phyloP scores from a whole-genome alignment of 2,329 filamentous ascomycete genomes.

The Furcasterigmium sp. region DNA sequence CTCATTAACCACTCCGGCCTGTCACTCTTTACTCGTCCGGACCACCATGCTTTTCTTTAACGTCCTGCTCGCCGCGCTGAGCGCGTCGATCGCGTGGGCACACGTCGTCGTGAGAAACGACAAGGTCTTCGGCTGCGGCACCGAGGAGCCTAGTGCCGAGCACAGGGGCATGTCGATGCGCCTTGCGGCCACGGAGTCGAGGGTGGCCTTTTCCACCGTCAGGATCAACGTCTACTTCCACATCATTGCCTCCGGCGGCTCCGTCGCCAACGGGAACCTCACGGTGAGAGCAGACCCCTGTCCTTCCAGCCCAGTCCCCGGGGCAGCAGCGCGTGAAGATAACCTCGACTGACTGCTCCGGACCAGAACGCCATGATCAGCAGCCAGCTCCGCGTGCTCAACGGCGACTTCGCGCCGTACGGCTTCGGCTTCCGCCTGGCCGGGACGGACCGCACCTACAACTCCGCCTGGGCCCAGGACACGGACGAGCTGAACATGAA shows the following conservation, averaged over 20 bases:
- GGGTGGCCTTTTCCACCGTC: conserved; percentile 15
- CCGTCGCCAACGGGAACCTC: conserved; percentile 24
- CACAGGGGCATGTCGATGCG: neutral
- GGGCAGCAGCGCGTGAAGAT: no score
- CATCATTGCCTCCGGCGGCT: conserved; percentile 25
- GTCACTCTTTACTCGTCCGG: no score
- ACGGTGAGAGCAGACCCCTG: conserved; percentile 19
- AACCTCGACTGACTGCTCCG: no score
- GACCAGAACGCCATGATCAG: no score
- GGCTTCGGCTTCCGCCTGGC: neutral
- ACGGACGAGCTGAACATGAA: conserved; percentile 28
- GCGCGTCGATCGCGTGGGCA: conserved; percentile 1
- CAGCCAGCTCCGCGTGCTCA: neutral
- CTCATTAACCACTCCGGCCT: no score
- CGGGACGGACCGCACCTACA: conserved; percentile 1
- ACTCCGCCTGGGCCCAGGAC: neutral
- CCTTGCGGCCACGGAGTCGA: no score
- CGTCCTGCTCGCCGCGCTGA: no score
- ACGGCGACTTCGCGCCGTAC: neutral
- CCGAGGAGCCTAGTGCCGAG: conserved; percentile 4
- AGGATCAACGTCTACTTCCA: conserved; percentile 34
- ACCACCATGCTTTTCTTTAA: no score
- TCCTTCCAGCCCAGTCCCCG: conserved; percentile 1
- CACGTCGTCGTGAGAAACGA: neutral
- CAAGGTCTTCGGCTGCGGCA: conserved; percentile 3